These are phyloP conservation scores for Fusarium sp. DNA, from an alignment of 2,329 filamentous ascomycete species.

Conservation along the genomic window DNA sequence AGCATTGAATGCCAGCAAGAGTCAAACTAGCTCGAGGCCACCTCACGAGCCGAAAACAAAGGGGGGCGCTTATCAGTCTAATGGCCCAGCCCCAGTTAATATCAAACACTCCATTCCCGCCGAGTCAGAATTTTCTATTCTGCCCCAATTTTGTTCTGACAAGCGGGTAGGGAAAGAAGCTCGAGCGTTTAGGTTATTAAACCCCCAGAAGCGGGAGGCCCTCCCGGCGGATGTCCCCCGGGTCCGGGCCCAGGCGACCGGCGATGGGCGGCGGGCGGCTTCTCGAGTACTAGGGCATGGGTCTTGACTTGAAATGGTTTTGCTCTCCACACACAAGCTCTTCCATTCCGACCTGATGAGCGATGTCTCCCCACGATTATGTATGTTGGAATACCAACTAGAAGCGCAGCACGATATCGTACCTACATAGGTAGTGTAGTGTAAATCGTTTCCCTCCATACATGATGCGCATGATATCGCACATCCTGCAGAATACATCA, in stretches of 20 bases:
- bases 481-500: conserved; percentile 26
- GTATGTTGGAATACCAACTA: background rate
- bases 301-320: conserved; percentile 15
- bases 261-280: conserved; percentile 21
- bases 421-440: background rate
- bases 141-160: conserved; percentile 34
- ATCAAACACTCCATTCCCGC: conserved; percentile 30
- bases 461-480: conserved; percentile 23
- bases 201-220: conserved; percentile 34
- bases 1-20: conserved; percentile 20
- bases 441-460: conserved; percentile 5
- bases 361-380: conserved; percentile 1
- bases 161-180: conserved; percentile 29
- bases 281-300: conserved; percentile 28
- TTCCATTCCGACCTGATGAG: conserved; percentile 8
- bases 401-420: conserved; percentile 2
- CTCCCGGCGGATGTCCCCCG: conserved; percentile 34
- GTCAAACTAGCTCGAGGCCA: conserved; percentile 27
- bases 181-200: conserved; percentile 34
- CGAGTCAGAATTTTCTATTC: conserved; percentile 32
- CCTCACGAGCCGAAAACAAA: conserved; percentile 21
- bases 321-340: conserved; percentile 27
- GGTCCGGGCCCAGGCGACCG: conserved; percentile 29
- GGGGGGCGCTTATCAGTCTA: conserved; percentile 17
- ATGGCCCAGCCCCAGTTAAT: conserved; percentile 15